Conservation (phyloP, 1,139 yeast genomes). For the Lodderomyces oxycetoniae region DNA sequence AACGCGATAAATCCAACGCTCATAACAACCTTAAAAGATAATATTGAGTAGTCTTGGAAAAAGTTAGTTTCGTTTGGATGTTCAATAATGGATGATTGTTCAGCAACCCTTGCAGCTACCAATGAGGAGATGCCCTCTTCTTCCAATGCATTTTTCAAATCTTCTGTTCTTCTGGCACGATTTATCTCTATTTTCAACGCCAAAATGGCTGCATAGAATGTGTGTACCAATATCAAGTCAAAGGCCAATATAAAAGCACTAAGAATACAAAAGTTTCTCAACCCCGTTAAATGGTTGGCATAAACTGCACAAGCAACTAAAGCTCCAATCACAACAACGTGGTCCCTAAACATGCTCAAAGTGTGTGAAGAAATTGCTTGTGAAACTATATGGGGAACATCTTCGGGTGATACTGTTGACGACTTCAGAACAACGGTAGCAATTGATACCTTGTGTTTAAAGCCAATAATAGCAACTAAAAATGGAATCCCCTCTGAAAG, state of each 20-base stretch:
- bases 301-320: conserved; percentile 63
- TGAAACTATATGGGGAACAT: conserved; percentile 44
- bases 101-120: conserved; percentile 57
- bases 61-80: conserved; percentile 29
- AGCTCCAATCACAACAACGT: conserved; percentile 69
- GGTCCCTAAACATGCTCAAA: conserved; percentile 72
- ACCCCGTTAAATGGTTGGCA: conserved; percentile 68
- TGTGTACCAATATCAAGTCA: conserved; percentile 71
- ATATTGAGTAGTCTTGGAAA: conserved; percentile 38
- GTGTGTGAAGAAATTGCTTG: conserved; percentile 67
- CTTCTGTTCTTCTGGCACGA: conserved; percentile 80
- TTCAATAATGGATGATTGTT: conserved; percentile 54
- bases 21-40: conserved; percentile 62
- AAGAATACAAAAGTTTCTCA: conserved; percentile 78
- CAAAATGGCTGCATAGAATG: conserved; percentile 82
- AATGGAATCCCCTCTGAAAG: conserved; percentile 93
- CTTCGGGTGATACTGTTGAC: conserved; percentile 31
- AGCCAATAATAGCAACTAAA: conserved; percentile 88
- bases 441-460: conserved; percentile 78
- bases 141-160: conserved; percentile 76
- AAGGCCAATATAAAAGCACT: conserved; percentile 67
- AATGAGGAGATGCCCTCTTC: conserved; percentile 85
- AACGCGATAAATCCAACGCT: conserved; percentile 64
- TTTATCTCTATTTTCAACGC: conserved; percentile 88
- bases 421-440: conserved; percentile 59